These are phyloP conservation scores for Plasmodium knowlesi DNA, from an alignment of 169 alveolate species.

Conservation along the genomic window DNA sequence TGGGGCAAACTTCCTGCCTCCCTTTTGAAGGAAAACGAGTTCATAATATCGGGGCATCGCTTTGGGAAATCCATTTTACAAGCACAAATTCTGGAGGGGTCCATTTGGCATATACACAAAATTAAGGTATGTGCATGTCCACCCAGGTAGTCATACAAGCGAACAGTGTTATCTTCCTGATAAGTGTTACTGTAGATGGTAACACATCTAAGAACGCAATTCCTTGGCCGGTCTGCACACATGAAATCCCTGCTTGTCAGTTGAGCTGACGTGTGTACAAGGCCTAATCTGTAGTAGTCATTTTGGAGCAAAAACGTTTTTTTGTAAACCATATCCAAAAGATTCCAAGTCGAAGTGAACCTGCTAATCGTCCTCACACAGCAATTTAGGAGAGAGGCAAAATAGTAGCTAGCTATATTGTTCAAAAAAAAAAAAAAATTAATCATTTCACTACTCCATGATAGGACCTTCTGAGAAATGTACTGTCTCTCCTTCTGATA, in stretches of 20 bases:
- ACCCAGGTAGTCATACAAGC: constrained; percentile 26
- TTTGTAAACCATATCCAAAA: constrained; percentile 6
- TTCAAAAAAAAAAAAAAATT: constrained; percentile 4
- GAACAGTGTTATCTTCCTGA: constrained; percentile 1
- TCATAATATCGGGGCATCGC: neutral
- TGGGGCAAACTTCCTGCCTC: neutral
- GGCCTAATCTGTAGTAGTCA: neutral
- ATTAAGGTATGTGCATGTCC: constrained; percentile 32
- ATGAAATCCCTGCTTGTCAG: neutral
- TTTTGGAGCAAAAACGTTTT: constrained; percentile 32
- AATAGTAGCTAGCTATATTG: neutral
- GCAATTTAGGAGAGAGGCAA: neutral
- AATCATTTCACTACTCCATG: constrained; percentile 39
- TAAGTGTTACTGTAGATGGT: neutral
- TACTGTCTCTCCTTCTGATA: constrained; percentile 42
- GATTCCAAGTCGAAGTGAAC: neutral
- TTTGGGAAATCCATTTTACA: neutral
- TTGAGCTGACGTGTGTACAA: neutral
- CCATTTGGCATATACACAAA: constrained; percentile 7
- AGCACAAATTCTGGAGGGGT: neutral
- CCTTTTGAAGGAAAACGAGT: neutral
- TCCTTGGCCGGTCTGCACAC: constrained; percentile 40
- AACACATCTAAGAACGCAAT: constrained; percentile 25
- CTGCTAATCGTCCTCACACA: neutral
- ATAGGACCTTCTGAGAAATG: constrained; percentile 19